These are phyloP conservation scores for Colletotrichum costaricense DNA, from an alignment of 2,329 filamentous ascomycete species.

Conservation along the genomic window DNA sequence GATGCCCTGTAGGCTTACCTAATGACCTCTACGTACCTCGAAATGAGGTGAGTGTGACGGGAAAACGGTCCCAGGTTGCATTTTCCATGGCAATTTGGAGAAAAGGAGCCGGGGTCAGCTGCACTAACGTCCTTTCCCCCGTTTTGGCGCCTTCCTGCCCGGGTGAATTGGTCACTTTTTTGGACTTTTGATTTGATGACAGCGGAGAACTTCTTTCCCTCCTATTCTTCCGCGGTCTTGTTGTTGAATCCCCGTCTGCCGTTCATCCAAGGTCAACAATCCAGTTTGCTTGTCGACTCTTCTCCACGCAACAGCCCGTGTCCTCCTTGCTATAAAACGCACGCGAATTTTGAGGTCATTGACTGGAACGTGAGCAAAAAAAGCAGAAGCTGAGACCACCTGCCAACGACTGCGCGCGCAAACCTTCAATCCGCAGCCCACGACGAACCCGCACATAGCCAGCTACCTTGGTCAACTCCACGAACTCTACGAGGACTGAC, in stretches of 20 bases:
- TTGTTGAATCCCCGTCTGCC: slow-evolving; percentile 1
- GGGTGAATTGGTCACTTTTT: not conserved
- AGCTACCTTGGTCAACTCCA: not conserved
- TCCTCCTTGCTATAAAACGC: not conserved
- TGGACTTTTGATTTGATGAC: not conserved
- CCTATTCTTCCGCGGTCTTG: not conserved
- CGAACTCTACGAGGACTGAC: not conserved
- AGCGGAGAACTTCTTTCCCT: slow-evolving; percentile 15
- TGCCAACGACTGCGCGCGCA: not conserved
- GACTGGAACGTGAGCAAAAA: not conserved
- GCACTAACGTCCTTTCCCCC: not conserved
- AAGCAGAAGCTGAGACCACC: slow-evolving; percentile 4
- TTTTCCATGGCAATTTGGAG: slow-evolving; percentile 19
- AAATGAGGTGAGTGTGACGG: not conserved
- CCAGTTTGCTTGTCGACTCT: not conserved
- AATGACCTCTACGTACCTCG: not conserved
- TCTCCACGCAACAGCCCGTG: not conserved
- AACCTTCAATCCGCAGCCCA: not conserved
- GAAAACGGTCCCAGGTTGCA: not conserved
- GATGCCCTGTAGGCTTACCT: not conserved
- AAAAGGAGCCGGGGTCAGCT: not conserved
- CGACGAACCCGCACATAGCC: not conserved
- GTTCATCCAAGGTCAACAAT: not conserved
- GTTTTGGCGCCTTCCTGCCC: not conserved
- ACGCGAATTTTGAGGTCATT: not conserved